Conservation (phyloP, 306 rosid genomes). For the Styphnolobium japonicum region DNA sequence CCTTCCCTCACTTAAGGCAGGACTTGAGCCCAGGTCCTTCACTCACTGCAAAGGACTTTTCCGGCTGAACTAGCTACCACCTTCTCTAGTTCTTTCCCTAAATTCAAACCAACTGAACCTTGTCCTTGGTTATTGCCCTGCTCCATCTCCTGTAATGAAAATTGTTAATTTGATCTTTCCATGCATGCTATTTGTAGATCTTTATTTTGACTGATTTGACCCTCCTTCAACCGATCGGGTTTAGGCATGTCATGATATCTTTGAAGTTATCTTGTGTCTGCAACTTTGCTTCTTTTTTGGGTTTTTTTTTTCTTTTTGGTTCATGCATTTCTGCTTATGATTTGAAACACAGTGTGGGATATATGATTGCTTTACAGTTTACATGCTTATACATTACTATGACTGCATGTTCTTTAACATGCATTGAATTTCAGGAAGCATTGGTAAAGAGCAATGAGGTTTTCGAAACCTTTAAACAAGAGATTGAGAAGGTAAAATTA, state of each 20-base stretch:
- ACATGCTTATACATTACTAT: not conserved
- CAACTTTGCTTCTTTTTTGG: not conserved
- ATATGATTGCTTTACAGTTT: not conserved
- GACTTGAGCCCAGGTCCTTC: not conserved
- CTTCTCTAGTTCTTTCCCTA: not conserved
- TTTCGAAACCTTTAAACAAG: constrained; percentile 88
- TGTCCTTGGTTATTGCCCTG: not conserved
- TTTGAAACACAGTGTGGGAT: not conserved
- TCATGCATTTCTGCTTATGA: not conserved
- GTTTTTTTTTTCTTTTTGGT: not conserved
- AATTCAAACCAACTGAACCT: not conserved
- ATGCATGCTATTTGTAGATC: not conserved
- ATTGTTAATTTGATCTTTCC: not conserved
- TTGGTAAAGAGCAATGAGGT: constrained; percentile 86
- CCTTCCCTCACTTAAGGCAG: not conserved
- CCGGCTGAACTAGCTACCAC: not conserved
- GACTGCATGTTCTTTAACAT: constrained; percentile 16
- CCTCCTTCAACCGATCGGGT: not conserved
- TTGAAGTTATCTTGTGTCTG: not conserved
- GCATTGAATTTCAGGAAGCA: constrained; percentile 68
- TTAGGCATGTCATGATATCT: not conserved
- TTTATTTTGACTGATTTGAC: not conserved
- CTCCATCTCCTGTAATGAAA: not conserved
- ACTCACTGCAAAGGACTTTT: not conserved
- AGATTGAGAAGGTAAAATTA: constrained; percentile 76